These are phyloP conservation scores for Trichopus zeylanicus DNA, from an alignment of 116 monocot genomes.

Conservation along the genomic window DNA sequence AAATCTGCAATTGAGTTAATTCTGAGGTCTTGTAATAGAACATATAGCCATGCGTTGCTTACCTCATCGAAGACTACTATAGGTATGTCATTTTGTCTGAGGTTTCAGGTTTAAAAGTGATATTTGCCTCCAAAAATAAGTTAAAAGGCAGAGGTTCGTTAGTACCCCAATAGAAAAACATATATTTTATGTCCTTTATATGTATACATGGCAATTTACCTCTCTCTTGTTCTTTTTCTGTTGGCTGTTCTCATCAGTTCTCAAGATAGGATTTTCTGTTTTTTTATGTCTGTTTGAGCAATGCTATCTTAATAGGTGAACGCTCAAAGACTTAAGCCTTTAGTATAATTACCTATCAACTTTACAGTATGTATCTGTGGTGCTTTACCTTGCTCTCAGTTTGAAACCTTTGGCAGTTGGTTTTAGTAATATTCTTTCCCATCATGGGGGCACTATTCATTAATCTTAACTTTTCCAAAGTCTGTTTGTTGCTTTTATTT, in stretches of 20 bases:
- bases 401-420: no score
- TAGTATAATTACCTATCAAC: no score
- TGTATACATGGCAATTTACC: not conserved
- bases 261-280: not conserved
- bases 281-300: no score
- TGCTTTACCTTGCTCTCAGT: no score
- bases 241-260: not conserved
- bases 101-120: no score
- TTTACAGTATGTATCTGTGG: no score
- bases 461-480: not conserved
- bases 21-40: slow-evolving; percentile 80
- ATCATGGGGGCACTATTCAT: no score
- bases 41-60: slow-evolving; percentile 78
- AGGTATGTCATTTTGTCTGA: slow-evolving; percentile 38
- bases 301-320: no score
- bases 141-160: not conserved
- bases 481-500: not conserved
- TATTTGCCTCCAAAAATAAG: no score
- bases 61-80: slow-evolving; percentile 80
- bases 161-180: not conserved
- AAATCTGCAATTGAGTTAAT: slow-evolving; percentile 93
- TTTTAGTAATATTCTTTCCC: no score
- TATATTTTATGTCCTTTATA: not conserved
- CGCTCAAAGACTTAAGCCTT: no score
- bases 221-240: not conserved